A percentile compares a stretch with the other conserved stretches of the same genome.
These are phyloP conservation scores for Azolla pinnata DNA, from an alignment of 75 land plant genomes.

Conservation along the genomic window DNA sequence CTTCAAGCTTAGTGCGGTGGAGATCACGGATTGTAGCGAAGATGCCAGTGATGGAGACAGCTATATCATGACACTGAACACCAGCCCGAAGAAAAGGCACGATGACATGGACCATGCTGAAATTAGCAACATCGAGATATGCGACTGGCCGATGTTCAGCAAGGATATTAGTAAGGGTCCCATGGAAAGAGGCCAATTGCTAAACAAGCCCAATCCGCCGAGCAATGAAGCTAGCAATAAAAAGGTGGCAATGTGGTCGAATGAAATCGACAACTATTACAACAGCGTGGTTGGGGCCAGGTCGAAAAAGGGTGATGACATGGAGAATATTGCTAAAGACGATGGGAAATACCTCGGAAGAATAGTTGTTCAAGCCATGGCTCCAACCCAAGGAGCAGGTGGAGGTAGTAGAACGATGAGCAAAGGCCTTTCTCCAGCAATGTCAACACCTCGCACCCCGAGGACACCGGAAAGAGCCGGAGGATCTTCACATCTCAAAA, in stretches of 20 bases:
- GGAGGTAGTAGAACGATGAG: too few species aligned
- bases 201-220: neutral
- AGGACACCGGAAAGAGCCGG: too few species aligned
- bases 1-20: constrained; percentile 17
- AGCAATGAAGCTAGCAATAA: neutral
- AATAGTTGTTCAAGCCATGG: neutral
- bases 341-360: too few species aligned
- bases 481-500: too few species aligned
- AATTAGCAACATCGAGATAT: neutral
- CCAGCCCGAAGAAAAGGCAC: constrained; percentile 12
- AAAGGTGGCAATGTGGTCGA: neutral
- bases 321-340: too few species aligned
- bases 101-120: constrained; percentile 13
- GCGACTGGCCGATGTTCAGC: constrained; percentile 5
- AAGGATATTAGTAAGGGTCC: neutral
- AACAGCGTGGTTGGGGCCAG: neutral
- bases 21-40: constrained; percentile 32
- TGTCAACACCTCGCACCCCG: constrained; percentile 2
- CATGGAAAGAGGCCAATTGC: neutral
- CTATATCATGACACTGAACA: constrained; percentile 35
- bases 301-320: neutral
- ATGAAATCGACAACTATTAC: constrained; percentile 1
- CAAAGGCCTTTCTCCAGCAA: too few species aligned
- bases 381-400: too few species aligned
- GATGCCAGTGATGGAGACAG: constrained; percentile 59